Base-by-base conservation (phyloP, 2,329 filamentous ascomycete species). In the Nemania abortiva region DNA sequence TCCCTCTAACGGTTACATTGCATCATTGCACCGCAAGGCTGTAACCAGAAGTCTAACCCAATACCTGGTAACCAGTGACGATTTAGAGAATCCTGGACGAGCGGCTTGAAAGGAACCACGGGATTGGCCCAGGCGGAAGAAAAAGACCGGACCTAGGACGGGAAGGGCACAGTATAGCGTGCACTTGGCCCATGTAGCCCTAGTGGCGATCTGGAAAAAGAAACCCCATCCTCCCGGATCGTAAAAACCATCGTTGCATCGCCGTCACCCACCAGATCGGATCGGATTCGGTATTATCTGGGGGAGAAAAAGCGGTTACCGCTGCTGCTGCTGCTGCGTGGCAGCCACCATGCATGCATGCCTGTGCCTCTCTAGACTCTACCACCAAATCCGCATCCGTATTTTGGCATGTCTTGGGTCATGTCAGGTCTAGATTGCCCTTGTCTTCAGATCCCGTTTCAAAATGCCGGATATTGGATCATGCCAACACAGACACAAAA, bases 161-260 rank as follows among this genome's bases (percentile, higher is more conserved):
- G 49, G 57, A 60, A 60, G 57, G 45, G 29, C 9, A 60, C 24
- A 42, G 39, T 42, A 18, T 18, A 22, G 47, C 6, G 3, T 50
- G 47, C 3, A 53, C 47, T 13, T 37, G 27, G 42, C 18, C n/a
- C n/a, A n/a, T n/a, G n/a, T n/a, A n/a, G n/a, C n/a, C n/a, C 50
- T 61, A 42, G 66, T 56, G 62, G 61, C 66, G 66, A 68, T 68
- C 42, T 52, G 50, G 13, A 34, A 24, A 50, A 31, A 37, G 22
- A 64, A 59, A 59, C 61, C 29, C 55, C 61, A 59, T 56, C 55
- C 31, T 13, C 55, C 31, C 49, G 31, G 66, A 68, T 68, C 66
- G 66, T 29, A 9, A 39, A 65, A 65, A 10, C 11, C 31, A 65
- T 37, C 57, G 61, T 61, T 4, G 20, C 56, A 68, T 68, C 55